Percentiles rank a stretch among this genome's conserved stretches.
Evolutionary conservation across 805 yeast species (phyloP).

Genomic region (Saccharomycopsis selenospora): DNA sequence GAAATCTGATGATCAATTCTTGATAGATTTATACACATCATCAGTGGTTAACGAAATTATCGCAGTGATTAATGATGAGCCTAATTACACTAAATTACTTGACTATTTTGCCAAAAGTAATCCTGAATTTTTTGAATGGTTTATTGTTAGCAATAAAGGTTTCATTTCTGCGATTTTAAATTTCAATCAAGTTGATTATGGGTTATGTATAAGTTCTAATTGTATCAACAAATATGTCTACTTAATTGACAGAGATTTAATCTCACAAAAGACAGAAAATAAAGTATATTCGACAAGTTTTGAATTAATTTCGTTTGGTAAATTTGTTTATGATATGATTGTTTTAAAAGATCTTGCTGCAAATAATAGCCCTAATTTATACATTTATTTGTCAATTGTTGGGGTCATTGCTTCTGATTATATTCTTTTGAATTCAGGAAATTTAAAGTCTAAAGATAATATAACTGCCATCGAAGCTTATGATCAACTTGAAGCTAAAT

Average conservation of each 20-base stretch:
- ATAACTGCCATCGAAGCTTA: not conserved
- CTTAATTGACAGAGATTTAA: not conserved
- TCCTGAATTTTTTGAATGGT: too few species aligned
- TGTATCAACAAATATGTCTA: slow-evolving; percentile 10
- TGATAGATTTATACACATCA: not conserved
- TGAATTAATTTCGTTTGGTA: slow-evolving; percentile 5
- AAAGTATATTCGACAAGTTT: slow-evolving; percentile 1
- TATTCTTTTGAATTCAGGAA: not conserved
- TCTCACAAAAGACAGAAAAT: not conserved
- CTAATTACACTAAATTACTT: not conserved
- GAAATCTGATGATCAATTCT: not conserved
- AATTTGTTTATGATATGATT: slow-evolving; percentile 3
- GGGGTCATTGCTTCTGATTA: not conserved
- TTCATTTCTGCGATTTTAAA: not conserved
- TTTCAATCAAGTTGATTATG: not conserved
- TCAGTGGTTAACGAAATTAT: not conserved
- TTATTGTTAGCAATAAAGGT: too few species aligned
- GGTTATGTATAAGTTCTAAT: slow-evolving; percentile 4
- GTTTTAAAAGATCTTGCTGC: not conserved
- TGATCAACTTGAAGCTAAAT: not conserved
- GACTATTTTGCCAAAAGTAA: not conserved
- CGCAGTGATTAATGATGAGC: not conserved
- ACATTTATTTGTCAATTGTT: not conserved
- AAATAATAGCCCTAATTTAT: not conserved
- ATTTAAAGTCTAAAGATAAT: not conserved